Evolutionary conservation across 1,284 basidiomycete genomes (phyloP).

Genomic region (Sanghuangporus weigelae): DNA sequence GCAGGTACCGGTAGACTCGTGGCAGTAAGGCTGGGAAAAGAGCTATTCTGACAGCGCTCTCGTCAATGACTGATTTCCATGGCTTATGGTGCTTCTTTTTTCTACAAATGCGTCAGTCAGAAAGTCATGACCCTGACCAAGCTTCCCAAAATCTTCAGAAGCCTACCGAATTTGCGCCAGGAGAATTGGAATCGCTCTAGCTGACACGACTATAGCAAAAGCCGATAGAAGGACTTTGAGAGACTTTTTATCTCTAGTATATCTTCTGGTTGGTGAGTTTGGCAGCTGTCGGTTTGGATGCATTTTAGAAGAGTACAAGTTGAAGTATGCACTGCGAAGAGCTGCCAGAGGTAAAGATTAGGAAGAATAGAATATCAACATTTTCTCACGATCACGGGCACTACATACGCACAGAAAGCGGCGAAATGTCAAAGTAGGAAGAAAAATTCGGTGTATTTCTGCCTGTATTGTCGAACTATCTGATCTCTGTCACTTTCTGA

Average conservation of each 20-base stretch:
- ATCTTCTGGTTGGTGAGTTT: neutral
- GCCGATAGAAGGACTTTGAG: slow-evolving; percentile 1
- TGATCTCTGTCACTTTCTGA: too few relatives aligned
- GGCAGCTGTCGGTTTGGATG: neutral
- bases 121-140: neutral
- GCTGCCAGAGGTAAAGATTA: too few relatives aligned
- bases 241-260: neutral
- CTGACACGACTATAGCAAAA: slow-evolving; percentile 5
- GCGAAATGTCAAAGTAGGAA: too few relatives aligned
- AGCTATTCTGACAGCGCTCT: slow-evolving; percentile 7
- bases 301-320: neutral
- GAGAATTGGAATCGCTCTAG: neutral
- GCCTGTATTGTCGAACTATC: too few relatives aligned
- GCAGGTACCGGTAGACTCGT: slow-evolving; percentile 1
- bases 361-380: too few relatives aligned
- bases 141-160: neutral
- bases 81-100: neutral
- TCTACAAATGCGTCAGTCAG: neutral
- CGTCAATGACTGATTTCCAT: neutral
- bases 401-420: too few relatives aligned
- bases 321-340: too few relatives aligned
- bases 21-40: slow-evolving; percentile 14
- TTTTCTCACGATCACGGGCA: too few relatives aligned
- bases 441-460: too few relatives aligned
- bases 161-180: neutral